phyloP scores from a whole-genome alignment of 2,329 filamentous ascomycete genomes.

The Harringtonia aguacate region DNA sequence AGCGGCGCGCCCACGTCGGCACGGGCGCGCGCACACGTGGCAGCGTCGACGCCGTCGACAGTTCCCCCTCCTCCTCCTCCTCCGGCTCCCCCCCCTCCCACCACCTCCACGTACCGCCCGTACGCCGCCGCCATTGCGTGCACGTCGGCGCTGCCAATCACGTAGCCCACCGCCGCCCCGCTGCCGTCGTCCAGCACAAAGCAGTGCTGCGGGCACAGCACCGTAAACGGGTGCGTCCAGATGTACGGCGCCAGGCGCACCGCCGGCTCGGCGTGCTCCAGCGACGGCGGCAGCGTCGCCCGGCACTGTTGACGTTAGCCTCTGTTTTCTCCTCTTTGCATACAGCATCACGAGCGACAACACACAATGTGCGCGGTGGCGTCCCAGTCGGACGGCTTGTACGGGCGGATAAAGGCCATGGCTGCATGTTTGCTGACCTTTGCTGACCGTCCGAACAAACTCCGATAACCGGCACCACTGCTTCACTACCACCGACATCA shows the following conservation, averaged over 20 bases:
- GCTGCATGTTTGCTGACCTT: background rate
- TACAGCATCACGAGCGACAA: background rate
- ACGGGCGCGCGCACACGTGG: conserved; percentile 6
- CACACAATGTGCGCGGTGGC: conserved; percentile 30
- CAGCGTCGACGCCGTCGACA: background rate
- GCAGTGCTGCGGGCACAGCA: conserved; percentile 31
- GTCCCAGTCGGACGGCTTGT: conserved; percentile 27
- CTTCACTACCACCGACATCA: no score
- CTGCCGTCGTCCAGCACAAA: conserved; percentile 37
- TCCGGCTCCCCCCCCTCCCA: conserved; percentile 16
- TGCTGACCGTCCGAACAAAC: no score
- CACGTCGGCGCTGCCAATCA: conserved; percentile 34
- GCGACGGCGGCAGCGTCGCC: conserved; percentile 32
- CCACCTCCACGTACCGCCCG: conserved; percentile 23
- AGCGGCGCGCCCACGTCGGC: conserved; percentile 15
- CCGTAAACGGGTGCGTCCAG: conserved; percentile 40
- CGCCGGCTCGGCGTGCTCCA: conserved; percentile 23
- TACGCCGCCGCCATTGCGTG: conserved; percentile 26
- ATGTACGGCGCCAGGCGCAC: conserved; percentile 32
- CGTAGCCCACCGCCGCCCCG: conserved; percentile 36
- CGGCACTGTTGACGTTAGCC: conserved; percentile 26
- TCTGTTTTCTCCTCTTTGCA: background rate
- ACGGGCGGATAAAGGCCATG: conserved; percentile 36
- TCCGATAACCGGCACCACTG: no score
- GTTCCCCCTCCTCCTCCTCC: background rate